A percentile compares a stretch with the other conserved stretches of the same genome.
These are phyloP conservation scores for Pythium guiyangense DNA, from an alignment of 352 stramenopile genomes.

Conservation along the genomic window DNA sequence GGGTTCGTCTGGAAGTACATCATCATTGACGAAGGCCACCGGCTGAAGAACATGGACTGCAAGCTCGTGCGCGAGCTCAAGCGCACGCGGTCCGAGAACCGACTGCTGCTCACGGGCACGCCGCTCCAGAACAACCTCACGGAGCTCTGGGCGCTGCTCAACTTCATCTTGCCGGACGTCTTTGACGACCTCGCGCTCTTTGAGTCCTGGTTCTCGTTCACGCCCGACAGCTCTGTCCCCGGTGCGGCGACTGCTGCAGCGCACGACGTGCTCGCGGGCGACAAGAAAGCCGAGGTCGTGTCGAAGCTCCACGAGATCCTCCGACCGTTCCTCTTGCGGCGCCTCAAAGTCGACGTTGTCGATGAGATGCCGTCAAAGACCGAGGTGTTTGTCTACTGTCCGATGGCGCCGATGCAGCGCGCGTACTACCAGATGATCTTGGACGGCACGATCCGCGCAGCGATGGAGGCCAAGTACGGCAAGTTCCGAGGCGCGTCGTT, in stretches of 20 bases:
- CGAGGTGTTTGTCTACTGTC: constrained; percentile 97
- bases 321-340: constrained; percentile 94
- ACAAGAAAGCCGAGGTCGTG: constrained; percentile 92
- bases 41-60: constrained; percentile 98
- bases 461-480: constrained; percentile 82
- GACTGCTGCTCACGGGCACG: constrained; percentile 94
- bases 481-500: constrained; percentile 45
- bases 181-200: constrained; percentile 98
- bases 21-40: constrained; percentile 97
- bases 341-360: constrained; percentile 94
- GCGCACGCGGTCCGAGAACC: constrained; percentile 88
- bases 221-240: constrained; percentile 68
- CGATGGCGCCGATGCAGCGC: constrained; percentile 92
- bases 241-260: constrained; percentile 64
- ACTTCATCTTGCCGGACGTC: constrained; percentile 96
- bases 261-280: constrained; percentile 87
- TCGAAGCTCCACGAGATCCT: constrained; percentile 97
- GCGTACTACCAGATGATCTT: constrained; percentile 94
- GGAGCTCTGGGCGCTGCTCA: constrained; percentile 98
- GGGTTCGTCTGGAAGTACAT: constrained; percentile 93
- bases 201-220: constrained; percentile 98
- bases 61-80: constrained; percentile 94
- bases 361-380: constrained; percentile 95
- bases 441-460: constrained; percentile 81
- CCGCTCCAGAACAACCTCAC: constrained; percentile 98